A percentile compares a stretch with the other conserved stretches of the same genome.
Evolutionary conservation across 2,329 filamentous ascomycete genomes (phyloP).

Genomic region (Phialemoniopsis sp.): DNA sequence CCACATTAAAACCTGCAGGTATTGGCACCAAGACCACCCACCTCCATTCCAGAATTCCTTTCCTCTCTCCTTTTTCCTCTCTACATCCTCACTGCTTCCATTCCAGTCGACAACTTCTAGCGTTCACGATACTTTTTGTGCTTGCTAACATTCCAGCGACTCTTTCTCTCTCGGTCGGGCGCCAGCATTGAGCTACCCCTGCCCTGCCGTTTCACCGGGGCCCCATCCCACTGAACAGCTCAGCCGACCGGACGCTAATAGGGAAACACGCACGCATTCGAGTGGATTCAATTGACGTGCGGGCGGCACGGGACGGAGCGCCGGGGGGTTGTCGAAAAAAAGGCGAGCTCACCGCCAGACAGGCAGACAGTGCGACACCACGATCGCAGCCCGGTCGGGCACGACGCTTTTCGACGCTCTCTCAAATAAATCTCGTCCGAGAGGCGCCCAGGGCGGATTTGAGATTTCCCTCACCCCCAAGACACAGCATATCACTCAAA

Average conservation of each 20-base stretch:
- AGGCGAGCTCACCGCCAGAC: neutral
- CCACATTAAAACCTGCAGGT: slow-evolving; percentile 12
- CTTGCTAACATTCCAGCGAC: slow-evolving; percentile 1
- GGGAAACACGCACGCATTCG: no score
- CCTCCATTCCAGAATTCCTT: slow-evolving; percentile 8
- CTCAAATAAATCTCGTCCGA: slow-evolving; percentile 7
- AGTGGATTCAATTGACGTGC: neutral
- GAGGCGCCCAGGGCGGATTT: no score
- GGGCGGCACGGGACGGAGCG: neutral
- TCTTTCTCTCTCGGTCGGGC: no score
- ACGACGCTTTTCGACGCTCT: no score
- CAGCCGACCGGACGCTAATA: neutral
- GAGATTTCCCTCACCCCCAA: no score
- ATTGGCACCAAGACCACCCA: neutral
- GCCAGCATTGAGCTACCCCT: no score
- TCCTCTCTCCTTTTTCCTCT: no score
- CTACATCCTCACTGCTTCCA: neutral
- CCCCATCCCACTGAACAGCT: neutral
- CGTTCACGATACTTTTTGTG: neutral
- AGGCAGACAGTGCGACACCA: no score
- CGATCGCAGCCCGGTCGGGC: no score
- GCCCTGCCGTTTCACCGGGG: neutral
- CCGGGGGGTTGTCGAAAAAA: neutral
- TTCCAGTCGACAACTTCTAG: no score
- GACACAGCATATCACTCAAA: no score